Evolutionary conservation across 139 green algal genomes (phyloP).

Genomic region (Bryopsis sp.): DNA sequence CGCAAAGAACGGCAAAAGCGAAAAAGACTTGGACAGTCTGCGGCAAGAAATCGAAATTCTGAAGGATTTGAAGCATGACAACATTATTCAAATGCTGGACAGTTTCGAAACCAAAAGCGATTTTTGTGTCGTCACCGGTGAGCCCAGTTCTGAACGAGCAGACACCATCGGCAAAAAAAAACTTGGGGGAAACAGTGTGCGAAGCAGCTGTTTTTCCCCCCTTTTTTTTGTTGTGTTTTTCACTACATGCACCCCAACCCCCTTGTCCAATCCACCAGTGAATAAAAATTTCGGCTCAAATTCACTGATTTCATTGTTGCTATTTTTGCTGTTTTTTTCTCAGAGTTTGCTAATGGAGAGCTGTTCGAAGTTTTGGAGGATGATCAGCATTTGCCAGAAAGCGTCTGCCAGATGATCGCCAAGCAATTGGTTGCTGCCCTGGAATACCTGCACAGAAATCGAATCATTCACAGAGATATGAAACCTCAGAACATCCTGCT

Average conservation of each 20-base stretch:
- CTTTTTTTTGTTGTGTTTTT: too few species aligned
- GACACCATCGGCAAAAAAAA: too few species aligned
- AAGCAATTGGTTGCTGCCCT: background rate
- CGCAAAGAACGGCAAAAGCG: constrained; percentile 86
- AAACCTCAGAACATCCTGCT: constrained; percentile 90
- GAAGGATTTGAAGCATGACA: constrained; percentile 73
- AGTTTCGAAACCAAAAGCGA: constrained; percentile 92
- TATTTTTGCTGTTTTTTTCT: background rate
- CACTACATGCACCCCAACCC: too few species aligned
- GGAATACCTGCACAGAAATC: constrained; percentile 8
- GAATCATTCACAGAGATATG: constrained; percentile 67
- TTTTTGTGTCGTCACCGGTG: constrained; percentile 90
- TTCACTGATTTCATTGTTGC: too few species aligned
- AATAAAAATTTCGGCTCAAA: too few species aligned
- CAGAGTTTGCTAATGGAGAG: constrained; percentile 93
- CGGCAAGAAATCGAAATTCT: constrained; percentile 94
- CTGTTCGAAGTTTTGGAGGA: constrained; percentile 97
- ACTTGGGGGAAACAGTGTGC: too few species aligned
- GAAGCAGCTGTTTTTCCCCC: too few species aligned
- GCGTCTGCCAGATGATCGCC: constrained; percentile 17
- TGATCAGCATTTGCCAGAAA: constrained; percentile 78
- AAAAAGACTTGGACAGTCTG: constrained; percentile 86
- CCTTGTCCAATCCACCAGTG: too few species aligned
- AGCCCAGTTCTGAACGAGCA: background rate
- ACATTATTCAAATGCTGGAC: constrained; percentile 95